Base-by-base conservation (phyloP, 768 basidiomycete genomes). In the Royoungia palumana region DNA sequence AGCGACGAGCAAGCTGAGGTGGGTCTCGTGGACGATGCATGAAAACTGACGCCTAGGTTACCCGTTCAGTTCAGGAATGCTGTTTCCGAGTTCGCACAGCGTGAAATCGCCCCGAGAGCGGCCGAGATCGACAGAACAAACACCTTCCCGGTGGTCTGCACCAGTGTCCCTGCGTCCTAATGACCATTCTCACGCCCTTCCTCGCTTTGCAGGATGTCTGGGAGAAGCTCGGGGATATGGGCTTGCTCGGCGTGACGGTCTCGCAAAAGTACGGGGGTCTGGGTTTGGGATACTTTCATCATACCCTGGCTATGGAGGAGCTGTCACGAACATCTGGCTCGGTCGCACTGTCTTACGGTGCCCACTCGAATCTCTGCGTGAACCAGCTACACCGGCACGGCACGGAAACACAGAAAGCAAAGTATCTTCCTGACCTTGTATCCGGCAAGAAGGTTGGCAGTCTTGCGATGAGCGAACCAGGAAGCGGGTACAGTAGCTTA, bases 281-380 rank as follows among this genome's bases (percentile, higher is more conserved):
- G 36, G 82, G 75, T 2, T 75, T 89, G 53, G 92, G 93, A 2
- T 94, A 94, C 68, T 75, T 94, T 42, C 78, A 91, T 43, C 93
- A 94, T 67, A 88, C 86, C 5, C 76, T 97, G 41, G 94, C 89
- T 7, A 96, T 96, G 94, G 94, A 97, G 72, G 90, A 90, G 53
- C 72, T 97, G 46, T 95, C 94, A 30, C 74, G 82, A 21, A 89
- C 90, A 16, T 95, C 94, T 6, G 94, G 91, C 28, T 93, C 91
- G 5, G 87, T 97, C 22, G 94, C 87, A 3, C 79, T 97, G 6
- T 93, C 91, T 3, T 94, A 94, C 51, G 92, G 89, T 46, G 90
- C 92, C 27, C 92, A 94, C 59, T 93, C 90, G 13, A 94, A 94
- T 60, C 78, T 94, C 27, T 94, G 92, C 55, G 81, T 85, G 27